Conservation (phyloP, 83 land plant genomes). For the Diphasiastrum complanatum region DNA sequence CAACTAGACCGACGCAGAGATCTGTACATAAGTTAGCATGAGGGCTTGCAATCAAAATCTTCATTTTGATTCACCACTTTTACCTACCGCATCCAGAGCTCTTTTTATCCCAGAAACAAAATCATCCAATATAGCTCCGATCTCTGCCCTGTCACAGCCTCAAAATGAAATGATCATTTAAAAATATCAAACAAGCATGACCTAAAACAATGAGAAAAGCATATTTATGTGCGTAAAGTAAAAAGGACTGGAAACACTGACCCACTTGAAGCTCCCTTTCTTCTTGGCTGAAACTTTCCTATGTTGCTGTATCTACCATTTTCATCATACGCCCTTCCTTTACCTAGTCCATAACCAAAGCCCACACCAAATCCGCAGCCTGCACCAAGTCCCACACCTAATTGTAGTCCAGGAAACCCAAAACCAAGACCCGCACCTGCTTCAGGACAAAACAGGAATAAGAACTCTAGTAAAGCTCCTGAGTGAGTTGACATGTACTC, state of each 20-base stretch:
- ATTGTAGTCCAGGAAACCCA: slow-evolving; percentile 81
- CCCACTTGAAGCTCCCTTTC: slow-evolving; percentile 21
- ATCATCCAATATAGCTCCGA: slow-evolving; percentile 24
- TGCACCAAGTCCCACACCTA: slow-evolving; percentile 83
- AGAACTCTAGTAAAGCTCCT: too few species aligned
- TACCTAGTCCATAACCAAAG: slow-evolving; percentile 89
- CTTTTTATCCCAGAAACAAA: slow-evolving; percentile 20
- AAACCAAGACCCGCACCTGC: slow-evolving; percentile 82
- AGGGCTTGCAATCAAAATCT: too few species aligned
- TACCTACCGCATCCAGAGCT: slow-evolving; percentile 17
- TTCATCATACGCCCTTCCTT: slow-evolving; percentile 77
- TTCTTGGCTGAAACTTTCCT: slow-evolving; percentile 33
- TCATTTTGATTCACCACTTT: too few species aligned
- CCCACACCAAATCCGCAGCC: slow-evolving; percentile 95
- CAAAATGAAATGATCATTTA: not conserved
- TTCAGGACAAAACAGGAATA: too few species aligned
- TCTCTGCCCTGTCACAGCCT: slow-evolving; percentile 16
- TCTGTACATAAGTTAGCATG: too few species aligned
- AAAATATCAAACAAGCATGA: not conserved
- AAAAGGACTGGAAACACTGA: too few species aligned
- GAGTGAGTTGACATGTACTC: too few species aligned
- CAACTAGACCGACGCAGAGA: too few species aligned
- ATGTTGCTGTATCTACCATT: slow-evolving; percentile 57
- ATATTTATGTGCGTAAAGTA: not conserved
- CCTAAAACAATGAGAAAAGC: not conserved